A percentile compares a stretch with the other conserved stretches of the same genome.
These are phyloP conservation scores for Penicillium ochrochloron DNA, from an alignment of 495 filamentous ascomycete genomes.

Conservation along the genomic window DNA sequence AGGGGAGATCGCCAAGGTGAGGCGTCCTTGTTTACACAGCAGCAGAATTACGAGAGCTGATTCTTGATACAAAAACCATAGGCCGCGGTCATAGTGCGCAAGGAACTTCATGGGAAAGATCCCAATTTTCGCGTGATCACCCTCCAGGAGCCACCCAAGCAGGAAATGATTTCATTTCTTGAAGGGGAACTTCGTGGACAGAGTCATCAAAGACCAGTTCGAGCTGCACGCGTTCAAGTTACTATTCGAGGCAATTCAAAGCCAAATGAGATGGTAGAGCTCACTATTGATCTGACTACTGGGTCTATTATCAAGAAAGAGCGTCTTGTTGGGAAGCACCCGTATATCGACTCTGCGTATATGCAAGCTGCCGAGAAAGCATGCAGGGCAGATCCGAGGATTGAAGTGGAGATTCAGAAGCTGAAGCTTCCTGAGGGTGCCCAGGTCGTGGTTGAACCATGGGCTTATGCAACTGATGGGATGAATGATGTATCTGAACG, in stretches of 20 bases:
- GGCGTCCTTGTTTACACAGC: neutral
- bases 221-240: constrained; percentile 30
- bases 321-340: constrained; percentile 32
- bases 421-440: constrained; percentile 38
- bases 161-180: constrained; percentile 32
- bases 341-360: constrained; percentile 36
- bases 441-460: constrained; percentile 39
- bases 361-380: constrained; percentile 39
- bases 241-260: constrained; percentile 15
- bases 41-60: neutral
- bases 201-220: constrained; percentile 14
- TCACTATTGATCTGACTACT: constrained; percentile 23
- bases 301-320: constrained; percentile 16
- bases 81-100: constrained; percentile 23
- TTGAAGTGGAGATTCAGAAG: constrained; percentile 29
- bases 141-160: constrained; percentile 36
- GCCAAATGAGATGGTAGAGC: constrained; percentile 25
- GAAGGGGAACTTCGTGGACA: constrained; percentile 27
- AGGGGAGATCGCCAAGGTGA: constrained; percentile 31
- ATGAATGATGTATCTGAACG: constrained; percentile 43
- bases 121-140: constrained; percentile 32
- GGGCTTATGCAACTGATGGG: constrained; percentile 47
- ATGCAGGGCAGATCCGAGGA: constrained; percentile 26
- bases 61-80: neutral
- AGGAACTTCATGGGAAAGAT: constrained; percentile 2